phyloP scores from a whole-genome alignment of 495 filamentous ascomycete species.

The Cairneyella variabilis region DNA sequence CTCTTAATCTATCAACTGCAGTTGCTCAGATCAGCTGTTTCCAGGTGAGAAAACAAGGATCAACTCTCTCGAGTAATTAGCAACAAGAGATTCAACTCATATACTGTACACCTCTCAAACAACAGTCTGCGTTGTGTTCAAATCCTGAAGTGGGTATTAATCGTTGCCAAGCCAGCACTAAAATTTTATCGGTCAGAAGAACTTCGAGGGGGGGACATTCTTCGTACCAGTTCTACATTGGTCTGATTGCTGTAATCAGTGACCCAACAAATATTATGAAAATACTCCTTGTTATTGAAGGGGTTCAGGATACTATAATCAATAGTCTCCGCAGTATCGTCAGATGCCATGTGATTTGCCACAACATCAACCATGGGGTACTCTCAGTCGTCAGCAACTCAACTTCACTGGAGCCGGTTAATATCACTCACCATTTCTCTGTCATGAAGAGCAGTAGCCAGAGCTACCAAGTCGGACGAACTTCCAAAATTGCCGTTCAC shows the following conservation, averaged over 20 bases:
- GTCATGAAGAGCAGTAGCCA: constrained; percentile 54
- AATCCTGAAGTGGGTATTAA: constrained; percentile 58
- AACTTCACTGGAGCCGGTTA: too few species aligned
- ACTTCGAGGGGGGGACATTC: not conserved
- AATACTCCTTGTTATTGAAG: constrained; percentile 41
- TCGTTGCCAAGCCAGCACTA: constrained; percentile 64
- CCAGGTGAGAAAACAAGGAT: too few species aligned
- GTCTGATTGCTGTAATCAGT: constrained; percentile 50
- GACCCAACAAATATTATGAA: constrained; percentile 62
- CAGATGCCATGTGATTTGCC: constrained; percentile 10
- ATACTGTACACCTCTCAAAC: constrained; percentile 56
- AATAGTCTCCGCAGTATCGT: not conserved
- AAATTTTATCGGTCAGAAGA: not conserved
- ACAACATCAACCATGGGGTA: constrained; percentile 17
- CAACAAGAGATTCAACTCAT: constrained; percentile 50
- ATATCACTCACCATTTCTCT: constrained; percentile 49
- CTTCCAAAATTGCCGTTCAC: constrained; percentile 65
- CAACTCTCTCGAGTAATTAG: constrained; percentile 5
- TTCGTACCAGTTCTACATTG: constrained; percentile 3
- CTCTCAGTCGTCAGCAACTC: not conserved
- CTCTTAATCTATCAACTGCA: constrained; percentile 69
- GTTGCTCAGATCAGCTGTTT: not conserved
- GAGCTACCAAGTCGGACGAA: constrained; percentile 55
- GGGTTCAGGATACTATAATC: constrained; percentile 3
- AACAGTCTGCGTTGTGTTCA: constrained; percentile 55